Evolutionary conservation across 2,329 filamentous ascomycete species (phyloP), one percentile per base, ranked within the genome.

Genomic region (Polytolypa hystricis): DNA sequence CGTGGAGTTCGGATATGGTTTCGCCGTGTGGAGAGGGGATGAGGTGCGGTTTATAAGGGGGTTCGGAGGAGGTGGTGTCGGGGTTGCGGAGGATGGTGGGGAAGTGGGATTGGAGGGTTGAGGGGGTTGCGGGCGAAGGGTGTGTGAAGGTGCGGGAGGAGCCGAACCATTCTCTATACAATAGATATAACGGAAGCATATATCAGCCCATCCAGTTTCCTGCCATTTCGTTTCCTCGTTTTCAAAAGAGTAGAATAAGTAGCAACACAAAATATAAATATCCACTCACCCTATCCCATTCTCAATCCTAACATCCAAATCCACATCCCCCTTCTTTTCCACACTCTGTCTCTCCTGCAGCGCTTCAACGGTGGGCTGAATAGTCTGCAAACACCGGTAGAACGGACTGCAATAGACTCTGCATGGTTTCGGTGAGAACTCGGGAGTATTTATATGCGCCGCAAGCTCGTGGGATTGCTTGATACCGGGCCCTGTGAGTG

Each of bases 321-420:
- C 50, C 4, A 60, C 53, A 17, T 51, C 47, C 3, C 44, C 40
- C 11, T 56, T 43, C 38, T 44, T 46, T 30, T 61, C 55, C 52
- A 60, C 57, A 47, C 39, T 40, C 32, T 47, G 46, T 30, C 42
- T 43, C 30, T 49, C 50, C 41, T 50, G 57, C 41, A 61, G 52
- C 33, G 53, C 60, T 43, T 62, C 62, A 4, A 75, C 65, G 8
- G 56, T 56, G n/a, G 86, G 85, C 32, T 72, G 67, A 35, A 93
- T 75, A 2, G 86, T 93, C 62, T 93, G 82, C 28, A 93, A 65
- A 54, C 86, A 94, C 45, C 86, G 76, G 58, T 91, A 93, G 62
- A 85, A 93, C 0, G 84, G 82, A 42, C 80, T 86, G 20, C 77
- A 82, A 64, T 94, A 96, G 47, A 96, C 5, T 59, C 64, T 43